Evolutionary conservation across 768 basidiomycete species (phyloP), one percentile per base, ranked within the genome.

Genomic region (Chalciporus pseudorubinellus): DNA sequence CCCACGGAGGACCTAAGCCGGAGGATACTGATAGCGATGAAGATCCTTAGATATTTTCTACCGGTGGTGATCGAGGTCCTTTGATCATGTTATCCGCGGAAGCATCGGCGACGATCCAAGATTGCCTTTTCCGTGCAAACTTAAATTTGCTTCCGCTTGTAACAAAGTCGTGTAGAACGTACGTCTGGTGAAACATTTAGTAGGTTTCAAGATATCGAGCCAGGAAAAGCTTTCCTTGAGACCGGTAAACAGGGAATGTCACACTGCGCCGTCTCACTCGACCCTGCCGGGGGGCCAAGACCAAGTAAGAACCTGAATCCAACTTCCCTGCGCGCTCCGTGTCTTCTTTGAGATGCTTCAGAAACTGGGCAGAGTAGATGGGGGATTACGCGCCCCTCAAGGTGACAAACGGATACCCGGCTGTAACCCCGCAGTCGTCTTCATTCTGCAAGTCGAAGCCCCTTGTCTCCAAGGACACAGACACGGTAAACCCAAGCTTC

Each of bases 21-120:
- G 89, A 91, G 66, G 89, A 92, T 57, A 92, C 85, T 10, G 89
- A 92, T 56, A 84, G 82, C 58, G 85, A 87, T 50, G 66, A 40
- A 33, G 61, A 70, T 48, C 59, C 61, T 54, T 48, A 51, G 46
- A 48, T 42, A 22, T 31, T 36, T 36, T 34, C 8, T n/a, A 14
- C 16, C 19, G 29, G 29, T 34, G 36, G 62, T 69, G 61, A 26
- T 53, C 26, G 67, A 59, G 67, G 64, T 47, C 36, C 28, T 18
- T 26, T 24, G 39, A 18, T 59, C 50, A 56, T 55, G 46, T 43
- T 59, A 50, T 48, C 61, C 59, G 55, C 59, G 59, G 61, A 60
- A 65, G 58, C 60, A 58, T 54, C 54, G 42, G 64, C 26, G 64
- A 62, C 61, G 66, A 69, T 68, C 66, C 59, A 48, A 61, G 61